Base-by-base conservation (phyloP, 2,329 filamentous ascomycete genomes). In the Colletotrichum higginsianum region DNA sequence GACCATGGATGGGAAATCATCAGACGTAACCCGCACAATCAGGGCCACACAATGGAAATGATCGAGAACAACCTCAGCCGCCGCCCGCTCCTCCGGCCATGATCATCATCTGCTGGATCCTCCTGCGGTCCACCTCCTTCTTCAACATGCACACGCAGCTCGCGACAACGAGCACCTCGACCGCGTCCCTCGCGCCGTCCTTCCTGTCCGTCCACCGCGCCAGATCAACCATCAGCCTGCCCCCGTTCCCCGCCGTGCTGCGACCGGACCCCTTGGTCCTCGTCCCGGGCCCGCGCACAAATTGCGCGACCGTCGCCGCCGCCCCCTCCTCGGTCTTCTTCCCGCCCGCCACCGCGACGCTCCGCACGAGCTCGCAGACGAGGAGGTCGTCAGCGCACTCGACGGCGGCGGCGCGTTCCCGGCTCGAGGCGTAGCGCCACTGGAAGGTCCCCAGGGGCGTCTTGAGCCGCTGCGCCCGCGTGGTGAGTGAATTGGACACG, bases 61-160 rank as follows among this genome's bases (percentile, higher is more conserved):
- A 38, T 38, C 9, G 8, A 11, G 9, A 11, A 9, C 35, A 40
- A 21, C 13, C 23, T 72, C 42, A 73, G 18, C 23, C 16, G 15
- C 71, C 57, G 15, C 71, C 55, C n/a, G 71, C 79, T 57, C 67
- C 80, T 13, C 74, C 80, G 47, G 76, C 81, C 64, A 89, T 83
- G 4, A 84, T 79, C 67, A 84, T 83, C 55, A 85, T 79, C 82
- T 91, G 88, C 61, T 86, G 79, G 71, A 83, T 77, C 69, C 88
- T 82, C 74, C 88, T 82, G 52, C 90, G 82, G 78, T 92, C 90
- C 61, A 90, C 81, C 83, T 92, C 91, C 79, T 87, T 89, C 85
- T 92, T 92, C 75, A 92, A 78, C 89, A 92, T 90, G 18, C 86
- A 79, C 67, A 92, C 75, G 69, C 86, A 89, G 18, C 87, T 90